phyloP scores from a whole-genome alignment of 2,329 filamentous ascomycete genomes.

The Fusarium anguioides region DNA sequence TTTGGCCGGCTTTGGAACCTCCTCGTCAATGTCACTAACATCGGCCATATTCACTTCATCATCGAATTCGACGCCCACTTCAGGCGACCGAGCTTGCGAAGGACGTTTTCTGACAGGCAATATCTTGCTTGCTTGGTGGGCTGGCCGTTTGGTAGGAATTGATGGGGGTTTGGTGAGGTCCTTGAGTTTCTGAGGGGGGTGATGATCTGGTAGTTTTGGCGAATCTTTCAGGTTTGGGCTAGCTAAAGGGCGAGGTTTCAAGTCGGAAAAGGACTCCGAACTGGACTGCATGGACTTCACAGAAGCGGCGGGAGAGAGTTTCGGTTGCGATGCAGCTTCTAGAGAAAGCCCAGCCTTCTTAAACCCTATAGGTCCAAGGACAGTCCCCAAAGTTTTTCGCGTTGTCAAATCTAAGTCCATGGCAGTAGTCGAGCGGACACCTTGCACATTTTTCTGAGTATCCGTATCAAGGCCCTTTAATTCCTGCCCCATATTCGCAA shows the following conservation, averaged over 20 bases:
- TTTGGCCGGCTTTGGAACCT: neutral
- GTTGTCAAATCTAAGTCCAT: neutral
- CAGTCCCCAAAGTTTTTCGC: neutral
- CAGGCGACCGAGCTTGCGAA: neutral
- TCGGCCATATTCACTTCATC: slow-evolving; percentile 22
- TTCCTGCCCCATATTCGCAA: slow-evolving; percentile 6
- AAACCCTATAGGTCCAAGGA: neutral
- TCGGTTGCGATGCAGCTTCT: neutral
- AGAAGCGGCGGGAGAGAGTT: neutral
- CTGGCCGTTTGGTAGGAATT: slow-evolving; percentile 1
- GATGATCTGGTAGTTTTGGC: slow-evolving; percentile 5
- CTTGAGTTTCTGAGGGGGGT: neutral
- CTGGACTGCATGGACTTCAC: neutral
- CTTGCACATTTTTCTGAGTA: slow-evolving; percentile 1
- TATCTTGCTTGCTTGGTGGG: slow-evolving; percentile 5
- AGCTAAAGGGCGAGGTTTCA: neutral
- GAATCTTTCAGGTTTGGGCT: neutral
- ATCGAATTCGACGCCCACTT: slow-evolving; percentile 1
- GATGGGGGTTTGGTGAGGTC: slow-evolving; percentile 2
- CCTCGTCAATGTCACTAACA: slow-evolving; percentile 16
- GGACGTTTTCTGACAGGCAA: neutral
- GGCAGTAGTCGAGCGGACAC: neutral
- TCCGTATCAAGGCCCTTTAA: neutral
- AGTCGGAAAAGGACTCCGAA: neutral
- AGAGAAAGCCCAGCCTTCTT: neutral